Percentiles rank a stretch among this genome's conserved stretches.
Evolutionary conservation across 805 yeast genomes (phyloP).

Genomic region (Debaryomyces prosopidis): DNA sequence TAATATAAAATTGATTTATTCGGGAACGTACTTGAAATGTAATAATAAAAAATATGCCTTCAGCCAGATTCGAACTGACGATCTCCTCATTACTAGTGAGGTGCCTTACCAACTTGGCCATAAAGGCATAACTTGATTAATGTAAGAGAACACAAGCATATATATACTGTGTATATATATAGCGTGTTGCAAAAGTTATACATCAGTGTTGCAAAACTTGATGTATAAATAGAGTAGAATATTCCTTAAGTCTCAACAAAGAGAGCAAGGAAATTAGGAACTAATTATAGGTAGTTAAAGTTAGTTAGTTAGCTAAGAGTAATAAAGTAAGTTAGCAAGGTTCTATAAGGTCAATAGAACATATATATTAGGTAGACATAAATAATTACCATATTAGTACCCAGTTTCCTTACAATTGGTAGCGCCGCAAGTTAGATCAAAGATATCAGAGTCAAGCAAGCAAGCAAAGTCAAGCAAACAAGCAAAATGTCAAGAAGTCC

Average conservation of each 20-base stretch:
- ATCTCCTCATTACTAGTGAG: conserved; percentile 44
- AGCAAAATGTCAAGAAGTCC: background rate
- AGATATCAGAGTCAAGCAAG: background rate
- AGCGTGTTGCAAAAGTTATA: too few species aligned
- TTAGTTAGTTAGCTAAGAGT: background rate
- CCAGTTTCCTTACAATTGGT: background rate
- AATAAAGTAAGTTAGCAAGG: background rate
- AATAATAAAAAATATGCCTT: conserved; percentile 25
- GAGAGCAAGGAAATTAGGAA: background rate
- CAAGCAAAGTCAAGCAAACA: too few species aligned
- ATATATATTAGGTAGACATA: background rate
- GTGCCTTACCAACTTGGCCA: conserved; percentile 44
- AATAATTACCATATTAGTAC: background rate
- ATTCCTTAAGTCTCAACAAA: too few species aligned
- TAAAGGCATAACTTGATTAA: conserved; percentile 19
- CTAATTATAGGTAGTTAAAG: background rate
- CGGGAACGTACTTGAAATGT: too few species aligned
- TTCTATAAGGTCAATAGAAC: background rate
- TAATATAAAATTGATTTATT: too few species aligned
- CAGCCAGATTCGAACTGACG: conserved; percentile 40
- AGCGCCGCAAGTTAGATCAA: background rate
- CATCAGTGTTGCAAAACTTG: too few species aligned
- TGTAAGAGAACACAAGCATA: background rate
- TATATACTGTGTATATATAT: too few species aligned
- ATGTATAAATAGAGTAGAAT: too few species aligned